Percentiles rank a stretch among this genome's conserved stretches.
Conservation (phyloP, 768 basidiomycete species). For the Tricholoma sp. region DNA sequence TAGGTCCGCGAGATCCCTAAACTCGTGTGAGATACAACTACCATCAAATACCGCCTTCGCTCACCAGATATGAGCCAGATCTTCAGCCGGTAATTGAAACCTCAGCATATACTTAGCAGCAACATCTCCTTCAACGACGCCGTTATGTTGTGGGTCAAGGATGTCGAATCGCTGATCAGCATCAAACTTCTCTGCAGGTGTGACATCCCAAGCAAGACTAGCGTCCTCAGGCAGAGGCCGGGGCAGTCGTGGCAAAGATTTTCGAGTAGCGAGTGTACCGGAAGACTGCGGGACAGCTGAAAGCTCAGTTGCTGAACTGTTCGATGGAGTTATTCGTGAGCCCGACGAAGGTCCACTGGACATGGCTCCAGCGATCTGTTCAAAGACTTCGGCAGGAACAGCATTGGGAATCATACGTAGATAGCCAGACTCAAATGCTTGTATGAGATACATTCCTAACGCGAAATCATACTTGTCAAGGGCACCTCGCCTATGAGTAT, state of each 20-base stretch:
- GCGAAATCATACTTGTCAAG: slow-evolving; percentile 67
- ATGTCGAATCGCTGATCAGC: slow-evolving; percentile 26
- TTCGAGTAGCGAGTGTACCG: not conserved
- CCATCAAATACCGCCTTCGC: not conserved
- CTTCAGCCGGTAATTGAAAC: slow-evolving; percentile 27
- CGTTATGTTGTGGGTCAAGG: slow-evolving; percentile 24
- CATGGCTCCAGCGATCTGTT: slow-evolving; percentile 19
- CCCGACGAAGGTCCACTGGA: slow-evolving; percentile 1
- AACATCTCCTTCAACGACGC: slow-evolving; percentile 27
- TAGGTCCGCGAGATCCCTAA: slow-evolving; percentile 30
- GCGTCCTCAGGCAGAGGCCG: not conserved
- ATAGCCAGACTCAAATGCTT: slow-evolving; percentile 29
- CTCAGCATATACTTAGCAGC: slow-evolving; percentile 28
- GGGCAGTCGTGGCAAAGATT: not conserved
- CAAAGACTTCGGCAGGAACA: slow-evolving; percentile 25
- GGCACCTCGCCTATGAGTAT: slow-evolving; percentile 51
- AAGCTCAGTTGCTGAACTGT: not conserved
- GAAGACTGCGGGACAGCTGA: not conserved
- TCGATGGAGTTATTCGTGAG: not conserved
- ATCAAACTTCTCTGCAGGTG: slow-evolving; percentile 21
- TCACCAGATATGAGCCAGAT: slow-evolving; percentile 34
- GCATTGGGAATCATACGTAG: slow-evolving; percentile 25
- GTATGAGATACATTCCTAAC: slow-evolving; percentile 65
- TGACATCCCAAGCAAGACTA: slow-evolving; percentile 21
- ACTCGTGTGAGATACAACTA: not conserved